Conservation (phyloP, 1,139 yeast species). For the Geotrichum australiense region DNA sequence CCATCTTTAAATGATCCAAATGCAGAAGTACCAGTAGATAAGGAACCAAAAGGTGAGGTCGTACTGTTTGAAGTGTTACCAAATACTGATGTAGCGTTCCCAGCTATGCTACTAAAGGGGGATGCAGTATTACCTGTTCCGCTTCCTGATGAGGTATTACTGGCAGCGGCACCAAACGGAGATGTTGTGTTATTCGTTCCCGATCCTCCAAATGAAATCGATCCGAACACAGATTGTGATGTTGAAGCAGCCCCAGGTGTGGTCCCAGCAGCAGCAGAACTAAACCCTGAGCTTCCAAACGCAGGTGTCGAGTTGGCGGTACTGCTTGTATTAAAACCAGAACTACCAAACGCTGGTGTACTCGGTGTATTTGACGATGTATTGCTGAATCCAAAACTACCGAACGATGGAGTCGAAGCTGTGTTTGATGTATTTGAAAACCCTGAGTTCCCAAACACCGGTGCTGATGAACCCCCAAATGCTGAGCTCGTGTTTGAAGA, state of each 20-base stretch:
- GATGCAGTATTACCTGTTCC: neutral
- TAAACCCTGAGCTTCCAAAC: neutral
- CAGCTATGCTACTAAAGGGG: neutral
- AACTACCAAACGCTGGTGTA: conserved; percentile 12
- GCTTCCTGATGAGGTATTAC: no score
- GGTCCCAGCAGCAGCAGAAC: neutral
- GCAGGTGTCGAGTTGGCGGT: neutral
- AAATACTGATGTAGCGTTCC: conserved; percentile 19
- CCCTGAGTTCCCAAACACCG: neutral
- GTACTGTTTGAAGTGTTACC: conserved; percentile 21
- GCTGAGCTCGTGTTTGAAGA: conserved; percentile 14
- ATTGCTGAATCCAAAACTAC: neutral
- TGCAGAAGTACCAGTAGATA: neutral
- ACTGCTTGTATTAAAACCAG: neutral
- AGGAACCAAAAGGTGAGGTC: conserved; percentile 21
- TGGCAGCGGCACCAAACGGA: no score
- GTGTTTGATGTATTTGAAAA: neutral
- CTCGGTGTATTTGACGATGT: neutral
- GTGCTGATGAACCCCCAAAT: conserved; percentile 17
- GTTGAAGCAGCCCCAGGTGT: neutral
- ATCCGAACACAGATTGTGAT: neutral
- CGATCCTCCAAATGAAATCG: no score
- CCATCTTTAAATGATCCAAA: no score
- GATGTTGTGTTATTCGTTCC: no score
- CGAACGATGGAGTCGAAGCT: neutral